Percentiles rank a stretch among this genome's conserved stretches.
phyloP scores from a whole-genome alignment of 2,329 filamentous ascomycete species.

The Fusarium sp. region DNA sequence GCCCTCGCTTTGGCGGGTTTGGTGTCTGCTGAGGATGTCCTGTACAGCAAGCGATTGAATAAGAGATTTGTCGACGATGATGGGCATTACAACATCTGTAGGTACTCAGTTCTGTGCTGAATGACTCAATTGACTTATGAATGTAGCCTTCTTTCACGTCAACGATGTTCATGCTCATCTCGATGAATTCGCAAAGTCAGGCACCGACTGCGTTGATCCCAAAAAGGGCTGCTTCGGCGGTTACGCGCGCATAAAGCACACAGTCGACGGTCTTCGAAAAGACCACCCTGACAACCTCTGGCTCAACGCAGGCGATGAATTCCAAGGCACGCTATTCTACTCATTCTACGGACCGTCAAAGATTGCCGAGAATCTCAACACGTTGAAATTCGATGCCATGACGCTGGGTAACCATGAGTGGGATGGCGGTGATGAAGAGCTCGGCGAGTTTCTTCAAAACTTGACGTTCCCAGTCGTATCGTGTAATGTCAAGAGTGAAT shows the following conservation, averaged over 20 bases:
- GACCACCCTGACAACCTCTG: slow-evolving; percentile 71
- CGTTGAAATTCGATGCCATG: slow-evolving; percentile 76
- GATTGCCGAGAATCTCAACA: slow-evolving; percentile 74
- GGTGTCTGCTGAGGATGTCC: slow-evolving; percentile 57
- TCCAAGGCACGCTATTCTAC: slow-evolving; percentile 77
- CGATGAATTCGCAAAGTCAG: slow-evolving; percentile 71
- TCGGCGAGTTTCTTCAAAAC: slow-evolving; percentile 72
- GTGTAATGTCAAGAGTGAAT: slow-evolving; percentile 72
- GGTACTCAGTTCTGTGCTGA: slow-evolving; percentile 11
- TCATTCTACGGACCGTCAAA: slow-evolving; percentile 75
- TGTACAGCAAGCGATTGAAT: slow-evolving; percentile 61
- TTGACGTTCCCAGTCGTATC: slow-evolving; percentile 74
- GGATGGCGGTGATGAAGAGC: slow-evolving; percentile 72
- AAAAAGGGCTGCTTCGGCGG: slow-evolving; percentile 72
- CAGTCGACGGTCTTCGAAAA: slow-evolving; percentile 68
- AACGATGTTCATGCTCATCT: slow-evolving; percentile 77
- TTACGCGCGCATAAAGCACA: slow-evolving; percentile 72
- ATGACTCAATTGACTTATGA: neutral
- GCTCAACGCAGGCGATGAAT: slow-evolving; percentile 76
- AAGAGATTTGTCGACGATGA: slow-evolving; percentile 63
- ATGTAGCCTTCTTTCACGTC: slow-evolving; percentile 72
- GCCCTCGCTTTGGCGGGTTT: slow-evolving; percentile 47
- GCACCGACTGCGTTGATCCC: slow-evolving; percentile 70
- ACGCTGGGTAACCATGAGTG: slow-evolving; percentile 77
- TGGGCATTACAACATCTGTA: slow-evolving; percentile 67